Percentiles rank a stretch among this genome's conserved stretches.
phyloP scores from a whole-genome alignment of 768 basidiomycete species.

The Tylopilus vinaceipallidus region DNA sequence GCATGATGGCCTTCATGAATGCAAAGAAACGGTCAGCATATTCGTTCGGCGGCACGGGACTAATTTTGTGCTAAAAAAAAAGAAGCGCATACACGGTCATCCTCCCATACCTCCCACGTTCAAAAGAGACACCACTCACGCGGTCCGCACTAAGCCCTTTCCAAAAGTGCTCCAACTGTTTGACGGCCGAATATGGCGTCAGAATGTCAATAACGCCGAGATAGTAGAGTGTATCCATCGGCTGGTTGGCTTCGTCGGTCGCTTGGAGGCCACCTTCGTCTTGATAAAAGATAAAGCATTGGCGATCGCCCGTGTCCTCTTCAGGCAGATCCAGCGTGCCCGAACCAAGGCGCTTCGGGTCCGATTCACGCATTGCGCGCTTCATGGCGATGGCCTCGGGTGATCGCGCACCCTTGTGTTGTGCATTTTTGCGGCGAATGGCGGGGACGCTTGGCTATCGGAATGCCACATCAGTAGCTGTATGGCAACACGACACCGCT shows the following conservation, averaged over 20 bases:
- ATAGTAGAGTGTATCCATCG: conserved; percentile 82
- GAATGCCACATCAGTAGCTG: conserved; percentile 2
- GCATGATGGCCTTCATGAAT: conserved; percentile 85
- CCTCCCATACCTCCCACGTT: no score
- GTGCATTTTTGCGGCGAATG: conserved; percentile 59
- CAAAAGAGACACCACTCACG: conserved; percentile 47
- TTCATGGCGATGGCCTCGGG: conserved; percentile 84
- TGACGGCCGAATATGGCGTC: conserved; percentile 78
- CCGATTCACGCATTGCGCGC: conserved; percentile 80
- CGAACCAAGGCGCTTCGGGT: conserved; percentile 66
- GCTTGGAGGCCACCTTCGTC: conserved; percentile 93
- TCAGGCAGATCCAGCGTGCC: conserved; percentile 56
- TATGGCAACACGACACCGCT: neutral
- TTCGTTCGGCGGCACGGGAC: conserved; percentile 83
- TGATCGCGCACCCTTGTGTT: conserved; percentile 52
- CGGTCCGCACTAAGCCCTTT: conserved; percentile 85
- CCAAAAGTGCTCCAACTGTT: conserved; percentile 88
- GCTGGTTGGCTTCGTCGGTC: conserved; percentile 80
- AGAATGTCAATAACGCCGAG: conserved; percentile 96
- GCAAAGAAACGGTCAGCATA: conserved; percentile 87
- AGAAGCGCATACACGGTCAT: conserved; percentile 5
- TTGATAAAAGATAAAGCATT: conserved; percentile 90
- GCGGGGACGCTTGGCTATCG: conserved; percentile 67
- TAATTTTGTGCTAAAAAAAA: conserved; percentile 79
- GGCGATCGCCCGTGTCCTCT: conserved; percentile 52